Evolutionary conservation across 2,329 filamentous ascomycete species (phyloP).

Genomic region (Dactylellina cionopaga): DNA sequence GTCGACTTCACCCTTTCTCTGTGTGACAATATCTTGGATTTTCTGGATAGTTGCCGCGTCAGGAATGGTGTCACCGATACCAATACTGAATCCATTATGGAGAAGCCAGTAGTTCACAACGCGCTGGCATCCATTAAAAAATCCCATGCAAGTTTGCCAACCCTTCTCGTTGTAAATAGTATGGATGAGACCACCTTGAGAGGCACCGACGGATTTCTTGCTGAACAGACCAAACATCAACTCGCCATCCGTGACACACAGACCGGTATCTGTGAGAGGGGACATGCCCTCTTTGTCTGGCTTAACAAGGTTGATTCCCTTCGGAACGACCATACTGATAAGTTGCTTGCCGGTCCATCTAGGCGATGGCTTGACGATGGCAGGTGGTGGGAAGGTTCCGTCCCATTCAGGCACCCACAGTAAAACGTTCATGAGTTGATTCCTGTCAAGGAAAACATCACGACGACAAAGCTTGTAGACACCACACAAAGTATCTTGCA

Average conservation of each 20-base stretch:
- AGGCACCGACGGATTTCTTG: slow-evolving; percentile 94
- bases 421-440: slow-evolving; percentile 95
- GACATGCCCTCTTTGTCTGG: slow-evolving; percentile 67
- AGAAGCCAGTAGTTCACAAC: slow-evolving; percentile 98
- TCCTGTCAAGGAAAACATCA: slow-evolving; percentile 88
- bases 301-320: slow-evolving; percentile 80
- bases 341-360: slow-evolving; percentile 99
- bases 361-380: slow-evolving; percentile 90
- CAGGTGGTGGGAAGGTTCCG: slow-evolving; percentile 88
- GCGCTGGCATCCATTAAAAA: slow-evolving; percentile 94
- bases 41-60: slow-evolving; percentile 83
- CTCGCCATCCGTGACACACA: slow-evolving; percentile 86
- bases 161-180: slow-evolving; percentile 96
- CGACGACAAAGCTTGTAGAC: slow-evolving; percentile 95
- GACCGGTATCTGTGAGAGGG: slow-evolving; percentile 77
- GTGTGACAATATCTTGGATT: slow-evolving; percentile 82
- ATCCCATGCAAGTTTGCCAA: slow-evolving; percentile 83
- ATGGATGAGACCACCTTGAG: slow-evolving; percentile 89
- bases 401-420: slow-evolving; percentile 99
- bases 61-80: slow-evolving; percentile 97
- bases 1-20: slow-evolving; percentile 83
- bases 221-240: slow-evolving; percentile 88
- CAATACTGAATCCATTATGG: slow-evolving; percentile 96
- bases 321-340: slow-evolving; percentile 88
- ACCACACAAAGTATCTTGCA: slow-evolving; percentile 95